Evolutionary conservation across 2,329 filamentous ascomycete species (phyloP).

Genomic region (Cladosporium sp.): DNA sequence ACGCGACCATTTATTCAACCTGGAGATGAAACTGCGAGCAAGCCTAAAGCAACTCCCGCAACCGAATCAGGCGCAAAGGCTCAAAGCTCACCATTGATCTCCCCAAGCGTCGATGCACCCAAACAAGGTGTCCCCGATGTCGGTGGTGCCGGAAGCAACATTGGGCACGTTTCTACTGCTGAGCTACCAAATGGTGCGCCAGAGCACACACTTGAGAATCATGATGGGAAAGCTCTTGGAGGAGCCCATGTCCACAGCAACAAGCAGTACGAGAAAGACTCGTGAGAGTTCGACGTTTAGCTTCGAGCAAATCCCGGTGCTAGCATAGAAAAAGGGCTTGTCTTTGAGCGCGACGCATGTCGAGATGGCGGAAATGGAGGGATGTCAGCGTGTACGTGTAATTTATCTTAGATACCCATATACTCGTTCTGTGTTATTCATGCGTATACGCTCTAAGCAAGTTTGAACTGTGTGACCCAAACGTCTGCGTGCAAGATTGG

Average conservation of each 20-base stretch:
- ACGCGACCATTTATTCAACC: background rate
- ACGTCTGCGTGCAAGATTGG: background rate
- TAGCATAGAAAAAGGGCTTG: background rate
- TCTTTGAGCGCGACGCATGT: background rate
- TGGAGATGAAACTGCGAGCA: conserved; percentile 10
- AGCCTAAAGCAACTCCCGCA: background rate
- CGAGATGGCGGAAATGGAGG: background rate
- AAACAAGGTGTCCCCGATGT: background rate
- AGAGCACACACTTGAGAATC: conserved; percentile 40
- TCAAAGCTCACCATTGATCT: background rate
- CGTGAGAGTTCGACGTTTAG: background rate
- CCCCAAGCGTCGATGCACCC: background rate
- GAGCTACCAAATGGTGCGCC: conserved; percentile 45
- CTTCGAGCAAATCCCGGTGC: background rate
- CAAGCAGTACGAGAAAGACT: conserved; percentile 9
- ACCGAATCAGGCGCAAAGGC: background rate
- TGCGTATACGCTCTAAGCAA: background rate
- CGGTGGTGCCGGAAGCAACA: conserved; percentile 27
- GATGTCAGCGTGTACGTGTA: background rate
- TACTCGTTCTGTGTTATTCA: background rate
- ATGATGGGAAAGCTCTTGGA: conserved; percentile 11
- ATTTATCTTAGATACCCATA: background rate
- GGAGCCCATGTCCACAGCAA: conserved; percentile 6
- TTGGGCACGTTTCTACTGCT: conserved; percentile 39
- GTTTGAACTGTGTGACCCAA: background rate